Evolutionary conservation across 495 filamentous ascomycete species (phyloP).

Genomic region (Trichoderma parareesei): DNA sequence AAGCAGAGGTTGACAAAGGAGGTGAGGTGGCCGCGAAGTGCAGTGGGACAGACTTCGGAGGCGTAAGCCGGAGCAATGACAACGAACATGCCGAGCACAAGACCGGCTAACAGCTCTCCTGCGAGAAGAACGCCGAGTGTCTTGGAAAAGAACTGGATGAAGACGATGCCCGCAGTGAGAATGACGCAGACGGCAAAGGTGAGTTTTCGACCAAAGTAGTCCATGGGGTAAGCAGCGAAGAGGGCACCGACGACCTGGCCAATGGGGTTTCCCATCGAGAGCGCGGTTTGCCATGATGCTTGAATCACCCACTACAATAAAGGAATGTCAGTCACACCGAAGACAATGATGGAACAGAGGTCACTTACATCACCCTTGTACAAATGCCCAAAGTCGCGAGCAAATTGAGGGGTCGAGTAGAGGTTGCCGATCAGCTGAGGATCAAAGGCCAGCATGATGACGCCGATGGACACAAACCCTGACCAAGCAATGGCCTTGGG

Average conservation of each 20-base stretch:
- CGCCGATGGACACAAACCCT: conserved; percentile 38
- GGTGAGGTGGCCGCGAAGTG: conserved; percentile 56
- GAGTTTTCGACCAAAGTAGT: conserved; percentile 26
- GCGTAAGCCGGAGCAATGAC: conserved; percentile 63
- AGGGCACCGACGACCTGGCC: conserved; percentile 32
- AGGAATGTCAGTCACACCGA: background rate
- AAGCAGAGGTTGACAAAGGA: conserved; percentile 68
- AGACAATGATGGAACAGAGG: background rate
- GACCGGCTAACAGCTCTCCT: conserved; percentile 53
- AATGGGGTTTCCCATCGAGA: conserved; percentile 27
- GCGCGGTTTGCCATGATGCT: conserved; percentile 28
- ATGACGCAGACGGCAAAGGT: conserved; percentile 35
- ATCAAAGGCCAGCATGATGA: conserved; percentile 53
- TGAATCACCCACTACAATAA: conserved; percentile 20
- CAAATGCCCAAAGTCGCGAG: background rate
- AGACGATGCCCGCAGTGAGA: conserved; percentile 41
- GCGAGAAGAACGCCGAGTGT: conserved; percentile 51
- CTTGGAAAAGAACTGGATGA: conserved; percentile 51
- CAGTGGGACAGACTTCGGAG: conserved; percentile 57
- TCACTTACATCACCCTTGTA: background rate
- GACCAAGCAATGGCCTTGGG: conserved; percentile 44
- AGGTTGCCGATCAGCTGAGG: conserved; percentile 27
- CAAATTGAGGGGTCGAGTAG: conserved; percentile 27
- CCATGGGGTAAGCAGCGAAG: conserved; percentile 25
- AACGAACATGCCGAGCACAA: conserved; percentile 56